Conservation (phyloP, 1,139 yeast species). For the Zygosaccharomyces sapae region DNA sequence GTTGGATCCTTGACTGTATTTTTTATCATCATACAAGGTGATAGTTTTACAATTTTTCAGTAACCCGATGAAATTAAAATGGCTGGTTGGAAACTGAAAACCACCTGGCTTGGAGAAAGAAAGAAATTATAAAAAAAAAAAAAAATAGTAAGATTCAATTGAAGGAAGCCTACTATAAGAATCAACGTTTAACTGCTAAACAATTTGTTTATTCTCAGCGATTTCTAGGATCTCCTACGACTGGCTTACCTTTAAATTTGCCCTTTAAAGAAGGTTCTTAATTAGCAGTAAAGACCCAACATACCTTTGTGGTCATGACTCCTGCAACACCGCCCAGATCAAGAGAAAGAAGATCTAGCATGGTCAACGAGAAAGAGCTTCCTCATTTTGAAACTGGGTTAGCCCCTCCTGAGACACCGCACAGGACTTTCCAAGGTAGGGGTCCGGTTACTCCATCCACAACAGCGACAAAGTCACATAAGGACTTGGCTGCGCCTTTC, state of each 20-base stretch:
- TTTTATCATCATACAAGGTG: neutral
- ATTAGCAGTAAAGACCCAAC: neutral
- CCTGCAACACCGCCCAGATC: constrained; percentile 35
- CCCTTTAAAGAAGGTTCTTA: too few relatives aligned
- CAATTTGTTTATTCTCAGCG: too few relatives aligned
- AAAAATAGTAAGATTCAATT: neutral
- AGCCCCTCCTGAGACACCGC: constrained; percentile 20
- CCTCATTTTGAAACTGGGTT: constrained; percentile 5
- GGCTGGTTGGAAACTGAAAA: constrained; percentile 10
- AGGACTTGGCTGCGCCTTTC: constrained; percentile 15
- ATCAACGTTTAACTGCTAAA: neutral
- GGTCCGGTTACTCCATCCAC: constrained; percentile 34
- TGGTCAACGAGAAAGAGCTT: constrained; percentile 4
- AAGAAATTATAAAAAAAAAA: constrained; percentile 1
- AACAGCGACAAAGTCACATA: constrained; percentile 20
- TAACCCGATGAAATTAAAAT: constrained; percentile 6
- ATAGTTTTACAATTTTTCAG: neutral
- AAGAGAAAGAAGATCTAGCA: constrained; percentile 15
- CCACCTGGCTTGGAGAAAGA: neutral
- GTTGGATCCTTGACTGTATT: neutral
- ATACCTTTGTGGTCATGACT: constrained; percentile 15
- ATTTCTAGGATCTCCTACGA: too few relatives aligned
- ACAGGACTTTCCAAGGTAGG: constrained; percentile 10
- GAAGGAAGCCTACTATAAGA: neutral
- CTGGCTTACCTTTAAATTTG: too few relatives aligned